Evolutionary conservation across 2,329 filamentous ascomycete genomes (phyloP).

Genomic region (Cytospora paraplurivora): DNA sequence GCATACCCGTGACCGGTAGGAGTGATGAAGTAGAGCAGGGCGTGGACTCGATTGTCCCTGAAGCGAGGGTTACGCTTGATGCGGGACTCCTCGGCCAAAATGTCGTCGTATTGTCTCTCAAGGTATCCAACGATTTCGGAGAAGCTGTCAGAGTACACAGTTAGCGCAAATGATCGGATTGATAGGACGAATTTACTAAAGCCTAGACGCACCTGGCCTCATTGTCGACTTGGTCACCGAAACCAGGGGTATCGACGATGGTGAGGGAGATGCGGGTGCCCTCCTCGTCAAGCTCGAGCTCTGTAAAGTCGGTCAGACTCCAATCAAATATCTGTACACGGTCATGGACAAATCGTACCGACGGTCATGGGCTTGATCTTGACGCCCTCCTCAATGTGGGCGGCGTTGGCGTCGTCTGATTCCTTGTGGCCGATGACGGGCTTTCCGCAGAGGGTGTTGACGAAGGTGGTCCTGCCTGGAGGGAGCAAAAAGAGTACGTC

Average conservation of each 20-base stretch:
- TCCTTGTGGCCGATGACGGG: slow-evolving; percentile 89
- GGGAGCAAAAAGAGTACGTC: slow-evolving; percentile 15
- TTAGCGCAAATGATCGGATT: neutral
- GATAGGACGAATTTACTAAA: neutral
- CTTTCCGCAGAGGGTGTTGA: slow-evolving; percentile 98
- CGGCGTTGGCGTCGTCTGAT: slow-evolving; percentile 82
- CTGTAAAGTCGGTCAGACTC: slow-evolving; percentile 47
- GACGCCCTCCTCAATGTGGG: slow-evolving; percentile 93
- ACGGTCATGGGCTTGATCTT: slow-evolving; percentile 99
- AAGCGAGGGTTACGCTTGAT: slow-evolving; percentile 99
- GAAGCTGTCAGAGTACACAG: slow-evolving; percentile 62
- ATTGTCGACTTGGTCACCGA: slow-evolving; percentile 99
- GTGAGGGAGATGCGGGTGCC: slow-evolving; percentile 97
- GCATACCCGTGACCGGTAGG: slow-evolving; percentile 90
- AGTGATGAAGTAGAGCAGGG: slow-evolving; percentile 98
- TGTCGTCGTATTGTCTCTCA: slow-evolving; percentile 99
- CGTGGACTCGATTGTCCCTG: slow-evolving; percentile 98
- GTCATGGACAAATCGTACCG: slow-evolving; percentile 60
- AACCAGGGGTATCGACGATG: slow-evolving; percentile 97
- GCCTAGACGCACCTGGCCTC: slow-evolving; percentile 75
- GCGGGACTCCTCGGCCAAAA: slow-evolving; percentile 97
- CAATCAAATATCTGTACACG: slow-evolving; percentile 29
- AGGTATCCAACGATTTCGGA: slow-evolving; percentile 97
- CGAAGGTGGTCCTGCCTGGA: slow-evolving; percentile 93
- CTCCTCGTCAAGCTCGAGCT: slow-evolving; percentile 96